A percentile compares a stretch with the other conserved stretches of the same genome.
These are phyloP conservation scores for Solanum chiquidenum DNA, from an alignment of 257 asterid genomes.

Conservation along the genomic window DNA sequence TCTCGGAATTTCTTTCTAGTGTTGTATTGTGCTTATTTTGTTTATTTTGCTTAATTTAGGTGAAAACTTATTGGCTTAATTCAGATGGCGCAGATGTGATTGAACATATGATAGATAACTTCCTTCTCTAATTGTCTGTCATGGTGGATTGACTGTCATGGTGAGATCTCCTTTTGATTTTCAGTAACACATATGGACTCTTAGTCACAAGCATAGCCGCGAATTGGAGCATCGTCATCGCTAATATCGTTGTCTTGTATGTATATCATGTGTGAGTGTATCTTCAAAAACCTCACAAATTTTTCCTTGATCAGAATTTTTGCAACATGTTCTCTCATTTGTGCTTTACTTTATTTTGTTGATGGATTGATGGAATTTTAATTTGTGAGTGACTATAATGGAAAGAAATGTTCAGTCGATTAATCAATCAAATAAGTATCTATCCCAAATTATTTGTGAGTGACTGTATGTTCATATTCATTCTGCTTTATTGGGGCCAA, in stretches of 20 bases:
- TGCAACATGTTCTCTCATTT: neutral
- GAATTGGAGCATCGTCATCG: neutral
- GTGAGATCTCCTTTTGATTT: neutral
- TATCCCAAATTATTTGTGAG: neutral
- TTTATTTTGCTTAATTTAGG: constrained; percentile 25
- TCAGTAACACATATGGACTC: neutral
- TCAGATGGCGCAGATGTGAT: constrained; percentile 89
- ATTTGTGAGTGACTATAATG: neutral
- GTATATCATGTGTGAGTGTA: neutral
- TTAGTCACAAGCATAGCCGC: neutral
- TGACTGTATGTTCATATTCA: neutral
- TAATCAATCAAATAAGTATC: neutral
- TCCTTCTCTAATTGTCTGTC: constrained; percentile 31
- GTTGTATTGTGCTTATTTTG: neutral
- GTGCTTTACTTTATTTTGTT: neutral
- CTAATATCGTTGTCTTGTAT: neutral
- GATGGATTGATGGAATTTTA: neutral
- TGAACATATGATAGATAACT: constrained; percentile 75
- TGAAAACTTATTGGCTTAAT: constrained; percentile 80
- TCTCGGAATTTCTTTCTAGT: neutral
- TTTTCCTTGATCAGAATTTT: neutral
- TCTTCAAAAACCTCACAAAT: neutral
- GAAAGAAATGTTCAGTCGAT: neutral
- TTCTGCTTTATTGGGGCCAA: neutral
- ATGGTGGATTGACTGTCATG: neutral